Conservation (phyloP, 352 stramenopile genomes). For the Globisporangium middletonii region DNA sequence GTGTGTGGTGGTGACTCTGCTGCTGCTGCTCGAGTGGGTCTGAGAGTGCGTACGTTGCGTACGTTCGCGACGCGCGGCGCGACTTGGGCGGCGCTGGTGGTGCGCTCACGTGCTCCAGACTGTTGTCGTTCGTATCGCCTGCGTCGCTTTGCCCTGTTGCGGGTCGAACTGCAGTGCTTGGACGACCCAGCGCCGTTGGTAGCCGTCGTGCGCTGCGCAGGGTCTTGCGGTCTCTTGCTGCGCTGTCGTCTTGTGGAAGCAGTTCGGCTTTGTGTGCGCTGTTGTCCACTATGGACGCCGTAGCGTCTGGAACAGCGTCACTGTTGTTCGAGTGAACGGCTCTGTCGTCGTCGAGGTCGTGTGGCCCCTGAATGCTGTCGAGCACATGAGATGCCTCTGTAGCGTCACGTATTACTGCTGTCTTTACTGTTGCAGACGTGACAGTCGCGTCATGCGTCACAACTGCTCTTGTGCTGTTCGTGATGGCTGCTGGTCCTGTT, state of each 20-base stretch:
- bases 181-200: background rate
- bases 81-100: constrained; percentile 7
- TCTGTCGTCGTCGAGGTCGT: background rate
- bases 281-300: too few relatives aligned
- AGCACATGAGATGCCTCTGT: background rate
- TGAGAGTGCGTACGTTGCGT: background rate
- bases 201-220: background rate
- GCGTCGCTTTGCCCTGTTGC: background rate
- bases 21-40: background rate
- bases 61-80: constrained; percentile 5
- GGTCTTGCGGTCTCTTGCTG: background rate
- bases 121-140: background rate
- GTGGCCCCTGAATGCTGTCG: background rate
- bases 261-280: too few relatives aligned
- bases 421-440: background rate
- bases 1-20: background rate
- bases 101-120: background rate
- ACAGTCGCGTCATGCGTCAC: too few relatives aligned
- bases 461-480: background rate
- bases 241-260: background rate
- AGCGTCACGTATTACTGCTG: background rate
- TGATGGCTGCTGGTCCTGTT: background rate
- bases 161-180: background rate
- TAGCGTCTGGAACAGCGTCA: background rate
- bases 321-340: background rate